Conservation (phyloP, 768 basidiomycete species). For the Boletus pseudopeckii region DNA sequence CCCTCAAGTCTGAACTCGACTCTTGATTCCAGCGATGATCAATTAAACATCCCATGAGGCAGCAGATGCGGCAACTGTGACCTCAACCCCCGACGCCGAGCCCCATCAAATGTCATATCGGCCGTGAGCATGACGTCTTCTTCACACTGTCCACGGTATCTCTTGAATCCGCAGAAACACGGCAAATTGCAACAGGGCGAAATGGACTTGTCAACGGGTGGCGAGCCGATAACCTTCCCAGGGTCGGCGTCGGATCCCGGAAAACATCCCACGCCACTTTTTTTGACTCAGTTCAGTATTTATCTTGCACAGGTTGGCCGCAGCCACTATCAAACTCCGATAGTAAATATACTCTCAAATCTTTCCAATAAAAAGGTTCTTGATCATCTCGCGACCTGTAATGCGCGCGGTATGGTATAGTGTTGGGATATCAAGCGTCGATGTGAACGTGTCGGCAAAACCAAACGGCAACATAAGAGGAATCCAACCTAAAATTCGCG, state of each 20-base stretch:
- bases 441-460: slow-evolving; percentile 77
- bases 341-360: slow-evolving; percentile 54
- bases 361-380: slow-evolving; percentile 82
- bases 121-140: background rate
- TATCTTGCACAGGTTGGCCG: too few relatives aligned
- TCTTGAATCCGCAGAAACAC: too few relatives aligned
- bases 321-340: too few relatives aligned
- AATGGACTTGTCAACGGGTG: too few relatives aligned
- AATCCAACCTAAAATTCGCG: slow-evolving; percentile 78
- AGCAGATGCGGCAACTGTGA: background rate
- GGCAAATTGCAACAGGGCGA: background rate
- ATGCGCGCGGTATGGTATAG: slow-evolving; percentile 74
- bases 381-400: slow-evolving; percentile 79
- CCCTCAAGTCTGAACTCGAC: background rate
- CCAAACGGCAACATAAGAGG: slow-evolving; percentile 96
- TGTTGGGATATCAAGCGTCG: slow-evolving; percentile 85
- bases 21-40: background rate
- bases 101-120: background rate
- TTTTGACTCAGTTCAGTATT: too few relatives aligned
- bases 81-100: background rate
- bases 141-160: background rate
- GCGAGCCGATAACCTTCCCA: too few relatives aligned
- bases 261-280: too few relatives aligned
- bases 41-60: background rate
- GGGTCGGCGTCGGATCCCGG: too few relatives aligned